Evolutionary conservation across 2,329 filamentous ascomycete species (phyloP), one percentile per base, ranked within the genome.

Genomic region (Botrytis paeoniae): DNA sequence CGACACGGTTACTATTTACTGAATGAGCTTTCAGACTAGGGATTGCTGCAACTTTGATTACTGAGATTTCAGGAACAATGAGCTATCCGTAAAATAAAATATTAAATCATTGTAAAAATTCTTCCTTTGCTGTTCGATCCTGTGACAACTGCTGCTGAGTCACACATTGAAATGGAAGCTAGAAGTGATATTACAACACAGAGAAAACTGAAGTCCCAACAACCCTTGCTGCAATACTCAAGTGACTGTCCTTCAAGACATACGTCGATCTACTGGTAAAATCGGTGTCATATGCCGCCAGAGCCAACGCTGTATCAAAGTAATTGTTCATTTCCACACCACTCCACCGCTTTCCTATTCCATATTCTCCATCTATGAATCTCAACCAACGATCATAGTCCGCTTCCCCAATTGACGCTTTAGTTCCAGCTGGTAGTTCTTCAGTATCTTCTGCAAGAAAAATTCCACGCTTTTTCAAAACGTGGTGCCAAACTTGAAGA

Each of bases 201-300:
- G 62, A 64, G 10, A 64, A 10, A 3, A 65, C 63, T 5, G 63
- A 65, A 48, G 6, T 2, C 4, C 43, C 63, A 48, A 7, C 4
- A 51, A 51, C 7, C 14, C 22, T 37, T 51, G 29, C 43, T 18
- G 63, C 63, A 5, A 37, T 51, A 51, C 14, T 16, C 63, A 65
- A 65, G 7, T 51, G 43, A 65, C 7, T 37, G 7, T 16, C 6
- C 12, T 18, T 51, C n/a, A 65, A n/a, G 3, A 35, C 1, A 37
- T 32, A 3, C 2, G 1, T 3, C 1, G 20, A 37, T 37, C 4
- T 4, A 2, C 9, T n/a, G 43, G 1, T 3, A 20, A 16, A 3
- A 3, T 20, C 4, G 10, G 29, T 37, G 4, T 51, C 43, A 65
- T 51, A 37, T 10, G 16, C 22, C 3, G 43, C 63, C 32, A 65